phyloP scores from a whole-genome alignment of 208 protist species.

The Blastocrithidia nonstop region DNA sequence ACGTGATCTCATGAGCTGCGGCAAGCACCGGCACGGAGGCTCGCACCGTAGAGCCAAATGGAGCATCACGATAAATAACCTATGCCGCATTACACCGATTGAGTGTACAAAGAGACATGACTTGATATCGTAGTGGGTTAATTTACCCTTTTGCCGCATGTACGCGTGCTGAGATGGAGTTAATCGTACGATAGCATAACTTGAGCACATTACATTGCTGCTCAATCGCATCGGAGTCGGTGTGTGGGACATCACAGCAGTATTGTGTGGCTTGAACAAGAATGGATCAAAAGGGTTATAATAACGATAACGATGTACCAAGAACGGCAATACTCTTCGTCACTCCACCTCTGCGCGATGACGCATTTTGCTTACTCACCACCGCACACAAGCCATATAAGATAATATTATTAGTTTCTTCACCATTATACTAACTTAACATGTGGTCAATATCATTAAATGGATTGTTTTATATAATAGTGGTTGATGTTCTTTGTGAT shows the following conservation, averaged over 20 bases:
- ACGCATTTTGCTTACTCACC: conserved; percentile 41
- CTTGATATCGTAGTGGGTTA: too few species aligned
- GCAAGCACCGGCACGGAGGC: conserved; percentile 31
- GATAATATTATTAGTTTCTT: not conserved
- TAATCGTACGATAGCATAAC: conserved; percentile 36
- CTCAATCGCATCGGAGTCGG: conserved; percentile 20
- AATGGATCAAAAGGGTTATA: conserved; percentile 57
- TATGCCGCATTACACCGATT: conserved; percentile 16
- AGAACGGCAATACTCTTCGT: conserved; percentile 67
- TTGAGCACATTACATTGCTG: conserved; percentile 36
- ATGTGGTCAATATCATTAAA: not conserved
- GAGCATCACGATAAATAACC: conserved; percentile 17
- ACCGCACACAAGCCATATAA: conserved; percentile 63
- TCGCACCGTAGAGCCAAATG: conserved; percentile 28
- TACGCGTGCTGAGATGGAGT: too few species aligned
- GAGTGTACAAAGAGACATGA: too few species aligned
- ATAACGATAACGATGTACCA: conserved; percentile 41
- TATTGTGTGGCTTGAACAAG: conserved; percentile 46
- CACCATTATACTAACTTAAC: conserved; percentile 1
- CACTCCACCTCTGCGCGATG: conserved; percentile 44
- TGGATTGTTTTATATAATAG: not conserved
- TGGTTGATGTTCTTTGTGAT: not conserved
- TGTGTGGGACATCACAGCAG: conserved; percentile 48
- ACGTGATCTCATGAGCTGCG: conserved; percentile 24
- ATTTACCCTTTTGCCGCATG: too few species aligned